A percentile compares a stretch with the other conserved stretches of the same genome.
phyloP scores from a whole-genome alignment of 2,329 filamentous ascomycete genomes.

The Botryosphaeria dothidea region DNA sequence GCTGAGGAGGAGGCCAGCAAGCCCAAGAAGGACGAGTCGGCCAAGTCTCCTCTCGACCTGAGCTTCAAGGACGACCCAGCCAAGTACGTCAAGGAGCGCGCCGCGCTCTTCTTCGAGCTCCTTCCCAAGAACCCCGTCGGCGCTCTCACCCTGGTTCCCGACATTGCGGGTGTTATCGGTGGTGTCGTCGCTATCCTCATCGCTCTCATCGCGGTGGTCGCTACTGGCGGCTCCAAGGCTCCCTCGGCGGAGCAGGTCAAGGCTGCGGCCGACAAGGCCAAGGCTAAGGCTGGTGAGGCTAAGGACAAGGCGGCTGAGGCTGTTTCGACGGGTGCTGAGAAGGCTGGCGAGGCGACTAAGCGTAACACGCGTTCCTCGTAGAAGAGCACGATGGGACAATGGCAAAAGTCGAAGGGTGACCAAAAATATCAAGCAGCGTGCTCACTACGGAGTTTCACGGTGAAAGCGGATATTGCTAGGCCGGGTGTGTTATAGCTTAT shows the following conservation, averaged over 20 bases:
- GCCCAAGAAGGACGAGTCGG: constrained; percentile 69
- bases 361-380: constrained; percentile 50
- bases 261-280: constrained; percentile 72
- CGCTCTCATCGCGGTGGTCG: constrained; percentile 67
- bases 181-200: constrained; percentile 70
- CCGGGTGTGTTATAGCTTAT: constrained; percentile 6
- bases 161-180: constrained; percentile 79
- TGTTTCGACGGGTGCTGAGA: constrained; percentile 63
- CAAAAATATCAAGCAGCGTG: constrained; percentile 15
- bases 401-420: neutral
- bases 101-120: constrained; percentile 85
- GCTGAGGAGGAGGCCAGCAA: constrained; percentile 74
- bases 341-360: constrained; percentile 70
- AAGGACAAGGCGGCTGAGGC: constrained; percentile 72
- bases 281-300: constrained; percentile 66
- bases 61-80: constrained; percentile 91
- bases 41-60: constrained; percentile 73
- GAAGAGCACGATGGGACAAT: constrained; percentile 16
- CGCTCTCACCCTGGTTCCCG: constrained; percentile 86
- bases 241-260: constrained; percentile 68
- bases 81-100: constrained; percentile 85
- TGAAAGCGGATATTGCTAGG: neutral
- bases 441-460: neutral
- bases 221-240: constrained; percentile 62
- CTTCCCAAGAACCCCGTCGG: constrained; percentile 79